Conservation (phyloP, 371 early-diverging fungal genomes). For the Chytridium lagenaria region DNA sequence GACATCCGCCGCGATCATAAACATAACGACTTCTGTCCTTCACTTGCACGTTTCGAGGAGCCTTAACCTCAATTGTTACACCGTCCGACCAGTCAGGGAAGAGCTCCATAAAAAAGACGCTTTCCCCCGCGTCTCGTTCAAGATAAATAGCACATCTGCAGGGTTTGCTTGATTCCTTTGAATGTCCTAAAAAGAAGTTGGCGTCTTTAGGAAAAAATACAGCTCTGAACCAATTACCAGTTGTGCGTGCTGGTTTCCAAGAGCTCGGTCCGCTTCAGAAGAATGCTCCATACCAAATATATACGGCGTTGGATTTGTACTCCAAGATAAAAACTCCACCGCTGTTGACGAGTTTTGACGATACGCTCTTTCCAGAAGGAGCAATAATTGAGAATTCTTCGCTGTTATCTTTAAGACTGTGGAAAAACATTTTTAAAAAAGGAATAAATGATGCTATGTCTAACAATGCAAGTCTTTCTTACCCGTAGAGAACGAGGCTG, state of each 20-base stretch:
- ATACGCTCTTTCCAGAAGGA: slow-evolving; percentile 27
- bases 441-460: background rate
- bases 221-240: slow-evolving; percentile 23
- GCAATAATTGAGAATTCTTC: slow-evolving; percentile 11
- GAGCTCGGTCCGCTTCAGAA: slow-evolving; percentile 19
- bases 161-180: background rate
- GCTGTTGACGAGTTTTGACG: slow-evolving; percentile 30
- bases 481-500: slow-evolving; percentile 33
- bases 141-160: slow-evolving; percentile 3
- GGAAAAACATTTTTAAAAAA: background rate
- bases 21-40: slow-evolving; percentile 43
- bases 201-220: background rate
- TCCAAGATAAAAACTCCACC: slow-evolving; percentile 38
- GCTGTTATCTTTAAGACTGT: slow-evolving; percentile 2
- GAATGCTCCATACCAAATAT: slow-evolving; percentile 42
- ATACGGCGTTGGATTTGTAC: slow-evolving; percentile 32
- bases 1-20: slow-evolving; percentile 46
- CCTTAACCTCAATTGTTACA: slow-evolving; percentile 38
- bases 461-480: too few relatives aligned
- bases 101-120: slow-evolving; percentile 44
- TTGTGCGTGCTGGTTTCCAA: slow-evolving; percentile 30
- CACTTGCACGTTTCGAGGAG: slow-evolving; percentile 33
- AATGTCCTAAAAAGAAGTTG: background rate
- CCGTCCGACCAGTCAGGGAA: slow-evolving; percentile 47
- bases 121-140: slow-evolving; percentile 43